Percentiles rank a stretch among this genome's conserved stretches.
Conservation (phyloP, 2,329 filamentous ascomycete genomes). For the Ceratocystis huliohia region DNA sequence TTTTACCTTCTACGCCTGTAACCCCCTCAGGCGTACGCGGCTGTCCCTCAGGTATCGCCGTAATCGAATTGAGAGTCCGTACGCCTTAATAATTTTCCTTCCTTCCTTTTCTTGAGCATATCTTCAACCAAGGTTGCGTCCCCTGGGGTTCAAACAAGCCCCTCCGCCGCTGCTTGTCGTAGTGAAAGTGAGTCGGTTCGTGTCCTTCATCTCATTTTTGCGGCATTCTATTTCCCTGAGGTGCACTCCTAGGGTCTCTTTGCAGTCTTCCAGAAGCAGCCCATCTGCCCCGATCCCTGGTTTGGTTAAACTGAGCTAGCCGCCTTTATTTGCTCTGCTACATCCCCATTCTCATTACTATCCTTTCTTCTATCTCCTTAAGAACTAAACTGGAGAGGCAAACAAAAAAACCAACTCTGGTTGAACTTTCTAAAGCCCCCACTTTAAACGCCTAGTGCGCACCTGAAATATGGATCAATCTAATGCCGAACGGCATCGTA, state of each 20-base stretch:
- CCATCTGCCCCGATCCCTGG: neutral
- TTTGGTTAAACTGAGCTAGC: neutral
- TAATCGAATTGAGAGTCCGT: neutral
- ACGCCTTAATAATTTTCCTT: neutral
- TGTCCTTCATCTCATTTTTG: neutral
- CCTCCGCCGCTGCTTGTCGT: neutral
- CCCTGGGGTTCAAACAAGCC: neutral
- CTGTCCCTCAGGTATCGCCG: neutral
- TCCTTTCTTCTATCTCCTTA: neutral
- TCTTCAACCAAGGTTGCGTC: neutral
- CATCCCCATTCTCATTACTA: neutral
- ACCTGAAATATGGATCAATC: slow-evolving; percentile 18
- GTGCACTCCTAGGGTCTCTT: neutral
- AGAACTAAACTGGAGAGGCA: neutral
- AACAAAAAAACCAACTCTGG: neutral
- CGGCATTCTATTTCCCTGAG: neutral
- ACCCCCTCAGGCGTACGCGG: neutral
- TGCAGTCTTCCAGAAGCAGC: neutral
- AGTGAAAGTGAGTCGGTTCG: neutral
- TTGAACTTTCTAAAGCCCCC: neutral
- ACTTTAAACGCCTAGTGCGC: slow-evolving; percentile 8
- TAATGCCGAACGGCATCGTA: slow-evolving; percentile 10
- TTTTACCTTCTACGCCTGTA: neutral
- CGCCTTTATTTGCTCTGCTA: neutral
- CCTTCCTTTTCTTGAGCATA: neutral